Evolutionary conservation across 352 stramenopile species (phyloP), one percentile per base, ranked within the genome.

Genomic region (Globisporangium paddicum): DNA sequence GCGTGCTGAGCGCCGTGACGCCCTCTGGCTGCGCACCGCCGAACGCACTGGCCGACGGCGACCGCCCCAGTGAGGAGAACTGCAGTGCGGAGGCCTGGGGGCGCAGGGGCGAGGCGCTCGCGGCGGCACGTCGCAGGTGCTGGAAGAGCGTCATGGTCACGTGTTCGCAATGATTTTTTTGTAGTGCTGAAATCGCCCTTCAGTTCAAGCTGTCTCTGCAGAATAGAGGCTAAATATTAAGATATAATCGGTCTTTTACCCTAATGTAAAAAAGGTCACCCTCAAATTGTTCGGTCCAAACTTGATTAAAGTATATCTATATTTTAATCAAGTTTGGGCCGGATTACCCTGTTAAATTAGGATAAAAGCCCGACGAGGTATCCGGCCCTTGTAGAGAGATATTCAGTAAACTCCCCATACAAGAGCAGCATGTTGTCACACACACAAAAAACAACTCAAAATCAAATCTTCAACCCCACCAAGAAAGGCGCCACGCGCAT

Each of bases 1-100:
- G 68, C 28, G 73, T 64, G 16, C 25, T 63, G 21, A 76, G 64
- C 18, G 57, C 41, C 23, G 63, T 66, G 50, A 35, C 28, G 25
- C 40, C 28, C 28, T 13, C 32, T 5, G 37, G 14, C 37, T 42
- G 37, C 3, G 23, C 35, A 2, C 38, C 51, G n/a, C 34, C 50
- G 23, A 57, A 45, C 19, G 44, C 32, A 26, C 13, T 19, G 14
- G 37, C 14, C 0, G 53, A 42, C n/a, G 40, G 23, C 4, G 35
- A 26, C 6, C 30, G 26, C 7, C 45, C 45, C n/a, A 55, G 30
- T 19, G 49, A 55, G 19, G 49, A 55, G 49, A 55, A 55, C 32
- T 40, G 30, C n/a, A 58, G 35, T 14, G 23, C 26, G n/a, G n/a
- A 30, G 5, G 25, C 7, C 11, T 11, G 38, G 11, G 19, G n/a